Base-by-base conservation (phyloP, 306 rosid species). In the Ormosia emarginata region DNA sequence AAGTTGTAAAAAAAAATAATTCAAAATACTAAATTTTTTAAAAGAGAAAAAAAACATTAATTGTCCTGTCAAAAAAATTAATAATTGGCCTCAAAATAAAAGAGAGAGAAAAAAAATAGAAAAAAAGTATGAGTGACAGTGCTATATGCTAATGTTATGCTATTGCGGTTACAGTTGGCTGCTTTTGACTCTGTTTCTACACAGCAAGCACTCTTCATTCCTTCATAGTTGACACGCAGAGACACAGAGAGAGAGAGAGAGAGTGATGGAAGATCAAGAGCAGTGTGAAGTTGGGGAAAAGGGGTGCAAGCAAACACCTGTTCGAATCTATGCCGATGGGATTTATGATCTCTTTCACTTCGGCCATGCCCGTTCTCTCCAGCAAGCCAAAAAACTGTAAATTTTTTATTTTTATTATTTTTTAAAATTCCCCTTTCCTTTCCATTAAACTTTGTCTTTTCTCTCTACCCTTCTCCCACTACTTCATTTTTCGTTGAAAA, bases 311-410 rank as follows among this genome's bases (percentile, higher is more conserved):
- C 89, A 88, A 37, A 92, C 85, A 39, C 94, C 90, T 1, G 84
- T 89, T 81, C 92, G 99, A 36, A 91, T 92, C 32, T 95, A 93
- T 18, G 93, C 99, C 44, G 99, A 95, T 80, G 99, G 99, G 76
- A 92, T 95, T 88, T 95, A 95, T 86, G 99, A 95, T 90, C 99
- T 95, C 88, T 95, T 93, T 87, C 99, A 95, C 83, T 95, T 92
- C 24, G 99, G 96, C 59, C 98, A 95, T 78, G 97, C 99, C 50
- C 92, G 96, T 78, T 93, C 94, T 52, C 99, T 95, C 30, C 98
- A 93, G 73, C 99, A 95, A 87, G 99, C 98, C 89, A 95, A 95
- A 68, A 91, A 87, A 90, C 74, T 86, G 98, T 92, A 83, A 74
- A 4, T 44, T 36, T 34, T 2, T 13, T n/a, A n/a, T n/a, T n/a